phyloP scores from a whole-genome alignment of 371 early-diverging fungal species.

The Rhizopus arrhizus region DNA sequence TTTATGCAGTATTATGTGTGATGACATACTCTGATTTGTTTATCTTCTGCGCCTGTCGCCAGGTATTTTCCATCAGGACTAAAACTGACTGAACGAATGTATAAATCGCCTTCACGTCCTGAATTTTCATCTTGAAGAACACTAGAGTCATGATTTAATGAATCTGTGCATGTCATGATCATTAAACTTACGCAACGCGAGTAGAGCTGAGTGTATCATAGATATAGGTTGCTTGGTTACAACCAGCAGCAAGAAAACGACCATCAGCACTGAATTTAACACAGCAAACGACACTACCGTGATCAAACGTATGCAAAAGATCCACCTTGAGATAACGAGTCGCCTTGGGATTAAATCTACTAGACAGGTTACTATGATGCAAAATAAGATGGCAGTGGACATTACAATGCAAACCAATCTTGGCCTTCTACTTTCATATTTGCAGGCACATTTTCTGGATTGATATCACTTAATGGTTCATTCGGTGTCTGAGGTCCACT shows the following conservation, averaged over 20 bases:
- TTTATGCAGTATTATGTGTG: background rate
- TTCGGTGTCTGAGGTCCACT: conserved; percentile 1
- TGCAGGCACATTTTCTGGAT: conserved; percentile 79
- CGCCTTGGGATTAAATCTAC: conserved; percentile 71
- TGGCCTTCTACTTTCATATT: conserved; percentile 84
- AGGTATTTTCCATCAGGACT: conserved; percentile 90
- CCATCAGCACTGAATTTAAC: conserved; percentile 92
- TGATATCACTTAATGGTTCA: conserved; percentile 70
- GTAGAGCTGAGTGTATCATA: conserved; percentile 76
- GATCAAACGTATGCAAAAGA: conserved; percentile 82
- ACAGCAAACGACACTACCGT: conserved; percentile 90
- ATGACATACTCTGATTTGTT: conserved; percentile 78
- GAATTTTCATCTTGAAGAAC: conserved; percentile 79
- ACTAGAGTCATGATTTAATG: conserved; percentile 33
- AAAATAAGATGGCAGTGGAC: conserved; percentile 4
- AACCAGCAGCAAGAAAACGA: conserved; percentile 88
- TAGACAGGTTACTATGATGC: background rate
- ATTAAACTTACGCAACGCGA: conserved; percentile 32
- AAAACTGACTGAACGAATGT: conserved; percentile 96
- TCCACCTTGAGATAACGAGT: conserved; percentile 76
- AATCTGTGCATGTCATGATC: background rate
- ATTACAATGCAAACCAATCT: conserved; percentile 91
- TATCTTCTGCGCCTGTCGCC: conserved; percentile 98
- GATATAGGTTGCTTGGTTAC: conserved; percentile 86
- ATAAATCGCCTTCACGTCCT: conserved; percentile 79